Evolutionary conservation across 768 basidiomycete species (phyloP), one percentile per base, ranked within the genome.

Genomic region (Hericium alpestre): DNA sequence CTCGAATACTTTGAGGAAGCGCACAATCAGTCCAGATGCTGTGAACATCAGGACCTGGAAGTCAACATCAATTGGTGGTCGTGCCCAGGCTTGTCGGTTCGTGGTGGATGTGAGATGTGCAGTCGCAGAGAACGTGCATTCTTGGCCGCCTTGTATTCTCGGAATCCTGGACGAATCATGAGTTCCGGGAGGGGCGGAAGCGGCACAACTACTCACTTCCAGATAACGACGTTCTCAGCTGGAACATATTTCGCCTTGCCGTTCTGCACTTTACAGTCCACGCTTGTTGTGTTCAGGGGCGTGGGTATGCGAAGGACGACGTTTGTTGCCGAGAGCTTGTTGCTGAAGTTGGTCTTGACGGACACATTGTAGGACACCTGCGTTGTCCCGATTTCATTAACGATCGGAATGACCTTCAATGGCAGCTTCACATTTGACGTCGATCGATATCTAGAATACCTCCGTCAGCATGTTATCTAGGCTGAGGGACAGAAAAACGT

Each of bases 11-110:
- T 97, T 98, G 66, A 99, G 73, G 79, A 97, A 99, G 54, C 95
- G 82, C 46, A 99, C 96, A 53, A 95, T 87, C 65, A 99, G 70
- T 1, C 96, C 96, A 11, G 95, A 97, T 11, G 96, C 80, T 0
- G 96, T 98, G 71, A 98, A 92, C 96, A 99, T 99, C 63, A 99
- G 78, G 57, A 99, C 96, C 73, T 94, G 93, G 73, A 99, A 99
- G 70, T 99, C 96, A 61, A 98, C 86, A 63, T 95, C 91, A 66
- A 99, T 98, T 7, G 96, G 96, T 16, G 96, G 96, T 55, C 96
- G 78, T 2, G 94, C 93, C 96, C 96, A 99, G 4, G 95, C 86
- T 78, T 97, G 93, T 38, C 93, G 85, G 58, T 83, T 80, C 0
- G 96, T 99, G 37, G 93, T 95, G 58, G 83, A 82, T 1, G 94